Conservation (phyloP, 495 filamentous ascomycete species). For the Schizothecium vesticola region DNA sequence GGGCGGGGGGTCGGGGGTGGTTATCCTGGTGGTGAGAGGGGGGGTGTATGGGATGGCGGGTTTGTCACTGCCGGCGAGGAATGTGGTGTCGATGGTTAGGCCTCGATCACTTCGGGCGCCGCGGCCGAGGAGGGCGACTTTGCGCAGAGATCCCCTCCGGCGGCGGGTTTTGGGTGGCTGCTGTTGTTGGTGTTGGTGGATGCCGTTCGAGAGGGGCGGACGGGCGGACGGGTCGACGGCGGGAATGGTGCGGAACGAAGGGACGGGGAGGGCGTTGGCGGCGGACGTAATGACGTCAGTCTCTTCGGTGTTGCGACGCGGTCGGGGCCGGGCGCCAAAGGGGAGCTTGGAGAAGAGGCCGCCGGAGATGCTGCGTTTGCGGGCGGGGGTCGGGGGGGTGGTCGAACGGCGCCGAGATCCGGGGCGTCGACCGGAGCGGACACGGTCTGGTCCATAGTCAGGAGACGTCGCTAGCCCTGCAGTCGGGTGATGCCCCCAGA, state of each 20-base stretch:
- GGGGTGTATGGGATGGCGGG: neutral
- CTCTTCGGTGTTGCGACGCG: conserved; percentile 38
- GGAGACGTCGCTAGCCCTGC: neutral
- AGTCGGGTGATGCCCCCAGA: neutral
- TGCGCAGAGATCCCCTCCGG: conserved; percentile 72
- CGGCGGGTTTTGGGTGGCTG: conserved; percentile 67
- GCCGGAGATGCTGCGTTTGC: conserved; percentile 38
- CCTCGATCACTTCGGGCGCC: conserved; percentile 48
- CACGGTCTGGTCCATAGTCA: conserved; percentile 20
- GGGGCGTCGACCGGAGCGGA: conserved; percentile 3
- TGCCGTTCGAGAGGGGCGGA: conserved; percentile 38
- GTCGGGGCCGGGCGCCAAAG: conserved; percentile 45
- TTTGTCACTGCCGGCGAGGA: conserved; percentile 9
- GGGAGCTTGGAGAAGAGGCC: conserved; percentile 58
- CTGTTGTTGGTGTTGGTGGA: conserved; percentile 48
- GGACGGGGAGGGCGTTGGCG: conserved; percentile 19
- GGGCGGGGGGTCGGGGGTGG: neutral
- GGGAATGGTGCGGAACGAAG: conserved; percentile 25
- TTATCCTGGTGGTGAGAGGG: neutral
- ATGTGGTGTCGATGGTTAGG: conserved; percentile 39
- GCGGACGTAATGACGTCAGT: conserved; percentile 12
- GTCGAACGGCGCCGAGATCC: conserved; percentile 15
- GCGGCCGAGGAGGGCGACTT: conserved; percentile 71
- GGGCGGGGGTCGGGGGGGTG: conserved; percentile 12
- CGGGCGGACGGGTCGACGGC: conserved; percentile 32